Conservation (phyloP, 257 asterid species). For the Solanum chaucha region DNA sequence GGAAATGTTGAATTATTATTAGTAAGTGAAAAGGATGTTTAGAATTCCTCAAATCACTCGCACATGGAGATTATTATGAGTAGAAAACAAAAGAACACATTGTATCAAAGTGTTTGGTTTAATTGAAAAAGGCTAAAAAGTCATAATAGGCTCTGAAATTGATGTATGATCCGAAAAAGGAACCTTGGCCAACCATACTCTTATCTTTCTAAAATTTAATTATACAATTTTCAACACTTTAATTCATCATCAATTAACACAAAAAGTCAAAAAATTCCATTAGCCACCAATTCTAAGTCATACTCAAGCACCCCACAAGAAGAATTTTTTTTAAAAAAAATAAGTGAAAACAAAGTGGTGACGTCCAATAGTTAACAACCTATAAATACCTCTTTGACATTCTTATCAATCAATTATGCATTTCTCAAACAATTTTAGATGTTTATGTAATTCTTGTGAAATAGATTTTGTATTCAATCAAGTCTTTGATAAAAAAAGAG, state of each 20-base stretch:
- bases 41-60: neutral
- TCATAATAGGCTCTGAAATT: neutral
- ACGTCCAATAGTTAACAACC: neutral
- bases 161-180: conserved; percentile 5
- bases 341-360: neutral
- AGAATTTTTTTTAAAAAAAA: neutral
- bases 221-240: neutral
- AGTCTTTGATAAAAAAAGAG: neutral
- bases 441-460: neutral
- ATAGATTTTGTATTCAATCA: neutral
- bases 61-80: neutral
- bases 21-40: neutral
- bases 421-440: too few relatives aligned
- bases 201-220: neutral
- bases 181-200: conserved; percentile 2
- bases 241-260: neutral
- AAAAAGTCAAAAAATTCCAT: neutral
- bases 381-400: neutral
- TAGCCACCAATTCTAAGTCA: neutral
- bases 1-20: neutral
- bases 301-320: conserved; percentile 6
- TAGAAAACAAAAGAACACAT: neutral
- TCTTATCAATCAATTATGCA: neutral
- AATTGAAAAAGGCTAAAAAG: neutral
- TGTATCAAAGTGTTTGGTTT: neutral